A percentile compares a stretch with the other conserved stretches of the same genome.
phyloP scores from a whole-genome alignment of 176 grass and related monocot genomes.

The Otatea glauca region DNA sequence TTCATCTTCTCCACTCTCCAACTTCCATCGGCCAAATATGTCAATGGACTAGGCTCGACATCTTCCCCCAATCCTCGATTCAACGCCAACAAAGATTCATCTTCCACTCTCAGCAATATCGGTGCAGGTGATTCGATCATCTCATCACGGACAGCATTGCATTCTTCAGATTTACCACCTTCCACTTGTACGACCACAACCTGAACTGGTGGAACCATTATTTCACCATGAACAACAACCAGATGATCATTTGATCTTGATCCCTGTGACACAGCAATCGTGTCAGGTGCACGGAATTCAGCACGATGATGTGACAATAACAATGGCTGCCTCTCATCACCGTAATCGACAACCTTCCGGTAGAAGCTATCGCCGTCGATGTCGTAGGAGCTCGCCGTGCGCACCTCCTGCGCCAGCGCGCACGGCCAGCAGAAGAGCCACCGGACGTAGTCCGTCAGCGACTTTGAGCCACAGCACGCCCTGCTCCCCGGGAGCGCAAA shows the following conservation, averaged over 20 bases:
- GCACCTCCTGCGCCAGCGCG: slow-evolving; percentile 80
- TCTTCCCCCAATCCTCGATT: neutral
- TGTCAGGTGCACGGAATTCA: neutral
- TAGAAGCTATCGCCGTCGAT: slow-evolving; percentile 64
- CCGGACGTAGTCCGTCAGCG: slow-evolving; percentile 64
- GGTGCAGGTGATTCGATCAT: neutral
- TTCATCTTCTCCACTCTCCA: slow-evolving; percentile 47
- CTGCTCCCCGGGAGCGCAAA: slow-evolving; percentile 50
- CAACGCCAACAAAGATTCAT: neutral
- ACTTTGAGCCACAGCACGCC: slow-evolving; percentile 49
- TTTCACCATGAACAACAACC: slow-evolving; percentile 24
- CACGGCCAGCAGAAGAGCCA: slow-evolving; percentile 89
- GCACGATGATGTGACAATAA: neutral
- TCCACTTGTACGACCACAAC: slow-evolving; percentile 8
- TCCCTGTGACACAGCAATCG: neutral
- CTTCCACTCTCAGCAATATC: neutral
- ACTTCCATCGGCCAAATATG: neutral
- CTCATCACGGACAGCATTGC: neutral
- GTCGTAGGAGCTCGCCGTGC: slow-evolving; percentile 64
- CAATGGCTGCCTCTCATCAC: neutral
- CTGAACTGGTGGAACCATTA: slow-evolving; percentile 40
- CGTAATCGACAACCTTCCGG: slow-evolving; percentile 2
- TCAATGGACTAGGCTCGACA: neutral
- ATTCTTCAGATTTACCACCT: neutral
- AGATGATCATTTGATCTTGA: slow-evolving; percentile 1